Evolutionary conservation across 345 rosid species (phyloP).

Genomic region (Moricandia moricandioides): DNA sequence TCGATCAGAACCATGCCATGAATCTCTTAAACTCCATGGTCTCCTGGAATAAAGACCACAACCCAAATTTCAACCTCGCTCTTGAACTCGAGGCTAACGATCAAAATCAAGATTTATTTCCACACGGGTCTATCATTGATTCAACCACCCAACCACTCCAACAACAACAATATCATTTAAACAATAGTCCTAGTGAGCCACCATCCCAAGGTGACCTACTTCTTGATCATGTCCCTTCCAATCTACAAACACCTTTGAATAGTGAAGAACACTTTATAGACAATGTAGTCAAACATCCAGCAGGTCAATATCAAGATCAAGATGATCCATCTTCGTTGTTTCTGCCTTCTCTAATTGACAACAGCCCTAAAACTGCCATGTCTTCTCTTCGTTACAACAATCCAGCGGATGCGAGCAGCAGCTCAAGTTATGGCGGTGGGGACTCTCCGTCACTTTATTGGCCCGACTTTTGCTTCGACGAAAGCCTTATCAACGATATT

Average conservation of each 20-base stretch:
- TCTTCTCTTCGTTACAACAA: conserved; percentile 22
- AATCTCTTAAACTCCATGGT: conserved; percentile 39
- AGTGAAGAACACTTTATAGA: conserved; percentile 27
- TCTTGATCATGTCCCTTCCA: conserved; percentile 37
- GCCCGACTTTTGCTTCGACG: conserved; percentile 41
- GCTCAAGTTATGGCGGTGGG: conserved; percentile 34
- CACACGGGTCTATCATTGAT: conserved; percentile 13
- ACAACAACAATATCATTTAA: conserved; percentile 25
- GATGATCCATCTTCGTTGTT: conserved; percentile 35
- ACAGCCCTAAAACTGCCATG: conserved; percentile 3
- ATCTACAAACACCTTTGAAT: conserved; percentile 38
- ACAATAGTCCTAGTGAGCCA: conserved; percentile 32
- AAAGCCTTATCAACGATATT: conserved; percentile 30
- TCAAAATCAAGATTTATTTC: conserved; percentile 32
- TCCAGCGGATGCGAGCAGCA: conserved; percentile 32
- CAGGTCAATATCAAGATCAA: conserved; percentile 5
- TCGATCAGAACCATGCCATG: conserved; percentile 32
- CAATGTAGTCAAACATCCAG: conserved; percentile 30
- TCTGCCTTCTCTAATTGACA: conserved; percentile 36
- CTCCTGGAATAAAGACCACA: conserved; percentile 36
- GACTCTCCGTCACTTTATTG: conserved; percentile 32
- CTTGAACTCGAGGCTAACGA: conserved; percentile 14
- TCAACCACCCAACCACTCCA: conserved; percentile 38
- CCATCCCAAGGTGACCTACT: conserved; percentile 37
- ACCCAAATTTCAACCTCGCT: not conserved